phyloP scores from a whole-genome alignment of 1,284 basidiomycete species.

The Malassezia brasiliensis region DNA sequence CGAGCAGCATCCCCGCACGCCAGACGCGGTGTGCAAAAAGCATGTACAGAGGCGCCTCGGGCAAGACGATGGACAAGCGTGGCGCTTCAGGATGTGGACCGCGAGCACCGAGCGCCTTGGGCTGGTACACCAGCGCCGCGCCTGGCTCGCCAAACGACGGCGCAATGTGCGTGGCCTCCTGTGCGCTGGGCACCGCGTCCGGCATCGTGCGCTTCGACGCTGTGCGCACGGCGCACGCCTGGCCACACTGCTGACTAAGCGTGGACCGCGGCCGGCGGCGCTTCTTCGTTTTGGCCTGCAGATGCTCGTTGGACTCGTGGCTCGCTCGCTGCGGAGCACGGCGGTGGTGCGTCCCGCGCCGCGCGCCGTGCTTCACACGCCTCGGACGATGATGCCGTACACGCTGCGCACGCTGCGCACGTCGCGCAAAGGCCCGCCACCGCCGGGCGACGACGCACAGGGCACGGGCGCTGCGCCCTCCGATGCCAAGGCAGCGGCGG shows the following conservation, averaged over 20 bases:
- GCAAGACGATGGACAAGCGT: conserved; percentile 27
- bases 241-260: neutral
- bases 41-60: conserved; percentile 37
- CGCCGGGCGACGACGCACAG: neutral
- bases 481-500: neutral
- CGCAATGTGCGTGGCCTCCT: neutral
- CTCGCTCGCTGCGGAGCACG: neutral
- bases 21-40: conserved; percentile 47
- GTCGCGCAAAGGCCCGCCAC: neutral
- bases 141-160: conserved; percentile 19
- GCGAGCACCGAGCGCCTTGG: neutral
- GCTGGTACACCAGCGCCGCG: conserved; percentile 1
- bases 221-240: neutral
- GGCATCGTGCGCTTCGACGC: neutral
- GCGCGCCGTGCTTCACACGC: neutral
- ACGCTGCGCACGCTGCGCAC: neutral
- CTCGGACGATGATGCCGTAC: neutral
- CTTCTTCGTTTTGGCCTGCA: neutral
- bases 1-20: conserved; percentile 44
- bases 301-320: neutral
- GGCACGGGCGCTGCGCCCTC: too few relatives aligned
- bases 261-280: neutral
- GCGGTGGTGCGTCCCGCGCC: neutral
- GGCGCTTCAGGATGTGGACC: neutral
- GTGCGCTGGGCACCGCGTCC: neutral